phyloP scores from a whole-genome alignment of 2,329 filamentous ascomycete genomes.

The Leptographium lundbergii region DNA sequence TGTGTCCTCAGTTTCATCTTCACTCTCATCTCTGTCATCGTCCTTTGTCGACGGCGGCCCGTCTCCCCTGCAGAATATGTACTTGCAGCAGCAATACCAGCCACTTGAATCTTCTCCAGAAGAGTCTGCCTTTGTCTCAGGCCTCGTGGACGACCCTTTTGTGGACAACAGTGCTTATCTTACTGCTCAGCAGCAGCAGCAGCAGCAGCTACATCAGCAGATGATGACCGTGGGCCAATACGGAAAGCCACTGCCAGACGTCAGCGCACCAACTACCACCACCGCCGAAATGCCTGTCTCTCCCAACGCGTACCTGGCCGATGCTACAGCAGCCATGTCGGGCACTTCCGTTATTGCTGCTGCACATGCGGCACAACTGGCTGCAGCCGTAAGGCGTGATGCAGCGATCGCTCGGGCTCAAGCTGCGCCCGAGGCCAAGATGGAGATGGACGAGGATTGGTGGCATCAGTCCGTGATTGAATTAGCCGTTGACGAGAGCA shows the following conservation, averaged over 20 bases:
- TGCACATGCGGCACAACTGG: not conserved
- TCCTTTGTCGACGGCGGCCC: not conserved
- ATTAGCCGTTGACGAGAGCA: constrained; percentile 2
- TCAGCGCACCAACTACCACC: not conserved
- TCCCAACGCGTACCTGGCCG: constrained; percentile 7
- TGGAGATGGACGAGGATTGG: constrained; percentile 11
- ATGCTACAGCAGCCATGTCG: constrained; percentile 6
- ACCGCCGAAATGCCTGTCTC: not conserved
- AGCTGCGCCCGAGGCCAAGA: not conserved
- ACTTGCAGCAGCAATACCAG: not conserved
- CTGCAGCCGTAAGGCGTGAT: not conserved
- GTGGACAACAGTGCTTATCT: constrained; percentile 6
- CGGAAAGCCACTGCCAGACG: not conserved
- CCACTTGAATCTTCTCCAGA: not conserved
- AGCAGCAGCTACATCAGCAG: not conserved
- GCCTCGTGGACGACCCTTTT: constrained; percentile 19
- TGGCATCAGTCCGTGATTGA: constrained; percentile 9
- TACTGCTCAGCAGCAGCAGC: not conserved
- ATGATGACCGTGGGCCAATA: not conserved
- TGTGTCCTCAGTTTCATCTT: constrained; percentile 5
- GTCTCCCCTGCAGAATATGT: not conserved
- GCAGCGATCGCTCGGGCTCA: not conserved
- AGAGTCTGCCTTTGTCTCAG: constrained; percentile 7
- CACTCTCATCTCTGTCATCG: constrained; percentile 5
- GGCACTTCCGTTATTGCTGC: constrained; percentile 7